These are phyloP conservation scores for Leucogyrophana mollusca DNA, from an alignment of 768 basidiomycete species.

Conservation along the genomic window DNA sequence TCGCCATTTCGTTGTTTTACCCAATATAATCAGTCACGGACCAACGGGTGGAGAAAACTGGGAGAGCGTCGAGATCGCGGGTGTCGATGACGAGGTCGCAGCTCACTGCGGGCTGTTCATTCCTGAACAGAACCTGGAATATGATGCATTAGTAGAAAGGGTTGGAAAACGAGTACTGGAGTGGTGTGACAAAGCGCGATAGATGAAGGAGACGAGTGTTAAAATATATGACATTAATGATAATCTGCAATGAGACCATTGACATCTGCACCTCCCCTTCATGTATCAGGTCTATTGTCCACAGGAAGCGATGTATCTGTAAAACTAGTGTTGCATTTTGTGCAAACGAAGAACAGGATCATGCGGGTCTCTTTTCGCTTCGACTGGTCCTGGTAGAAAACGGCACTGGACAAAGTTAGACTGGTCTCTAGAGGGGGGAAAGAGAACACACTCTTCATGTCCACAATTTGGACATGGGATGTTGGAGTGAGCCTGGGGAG, in stretches of 20 bases:
- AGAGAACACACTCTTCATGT: constrained; percentile 69
- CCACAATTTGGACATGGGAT: constrained; percentile 83
- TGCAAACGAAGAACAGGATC: constrained; percentile 90
- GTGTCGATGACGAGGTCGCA: constrained; percentile 53
- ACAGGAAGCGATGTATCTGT: constrained; percentile 62
- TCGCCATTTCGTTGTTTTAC: constrained; percentile 53
- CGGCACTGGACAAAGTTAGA: constrained; percentile 56
- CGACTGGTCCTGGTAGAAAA: constrained; percentile 96
- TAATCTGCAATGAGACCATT: too few relatives aligned
- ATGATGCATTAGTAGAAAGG: constrained; percentile 45
- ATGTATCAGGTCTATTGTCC: constrained; percentile 38
- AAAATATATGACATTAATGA: too few relatives aligned
- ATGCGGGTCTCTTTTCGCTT: constrained; percentile 94
- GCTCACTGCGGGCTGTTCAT: constrained; percentile 59
- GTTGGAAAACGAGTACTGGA: constrained; percentile 40
- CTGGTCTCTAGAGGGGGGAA: background rate
- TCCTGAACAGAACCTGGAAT: constrained; percentile 46
- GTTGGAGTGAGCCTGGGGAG: constrained; percentile 73
- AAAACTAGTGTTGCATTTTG: constrained; percentile 76
- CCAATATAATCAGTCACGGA: constrained; percentile 39
- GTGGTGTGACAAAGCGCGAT: constrained; percentile 36
- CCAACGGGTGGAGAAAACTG: constrained; percentile 47
- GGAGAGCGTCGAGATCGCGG: constrained; percentile 50
- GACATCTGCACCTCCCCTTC: background rate
- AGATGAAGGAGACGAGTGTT: too few relatives aligned